These are phyloP conservation scores for Cryphonectria parasitica DNA, from an alignment of 2,329 filamentous ascomycete species.

Conservation along the genomic window DNA sequence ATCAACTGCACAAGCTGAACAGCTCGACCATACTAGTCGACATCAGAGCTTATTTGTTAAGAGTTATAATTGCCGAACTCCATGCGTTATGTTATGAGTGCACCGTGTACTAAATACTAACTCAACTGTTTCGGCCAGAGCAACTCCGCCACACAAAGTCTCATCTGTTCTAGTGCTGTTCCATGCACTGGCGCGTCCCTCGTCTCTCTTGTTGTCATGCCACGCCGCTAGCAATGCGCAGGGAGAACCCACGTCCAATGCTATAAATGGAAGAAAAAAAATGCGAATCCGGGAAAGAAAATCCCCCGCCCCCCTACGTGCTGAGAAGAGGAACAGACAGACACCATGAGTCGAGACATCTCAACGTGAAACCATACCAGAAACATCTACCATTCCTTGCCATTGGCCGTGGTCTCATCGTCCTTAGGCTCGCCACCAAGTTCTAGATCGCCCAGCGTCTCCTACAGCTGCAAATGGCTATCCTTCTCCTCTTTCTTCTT, in stretches of 20 bases:
- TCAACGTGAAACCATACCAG: not conserved
- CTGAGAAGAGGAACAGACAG: not conserved
- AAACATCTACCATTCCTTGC: not conserved
- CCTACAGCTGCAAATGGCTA: not conserved
- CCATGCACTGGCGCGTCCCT: not conserved
- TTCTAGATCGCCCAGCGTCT: not conserved
- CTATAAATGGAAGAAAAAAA: not conserved
- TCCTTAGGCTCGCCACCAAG: not conserved
- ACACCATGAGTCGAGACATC: not conserved
- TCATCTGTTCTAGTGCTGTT: slow-evolving; percentile 5
- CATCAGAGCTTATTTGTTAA: not conserved
- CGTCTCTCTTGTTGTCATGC: not conserved
- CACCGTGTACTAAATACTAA: slow-evolving; percentile 13
- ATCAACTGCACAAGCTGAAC: not conserved
- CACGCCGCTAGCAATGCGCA: not conserved
- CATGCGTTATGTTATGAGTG: slow-evolving; percentile 26
- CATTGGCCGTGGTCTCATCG: not conserved
- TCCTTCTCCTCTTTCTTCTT: not conserved
- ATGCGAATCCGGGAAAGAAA: not conserved
- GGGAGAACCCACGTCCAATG: not conserved
- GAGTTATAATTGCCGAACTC: slow-evolving; percentile 25
- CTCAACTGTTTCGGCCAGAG: not conserved
- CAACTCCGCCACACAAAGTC: not conserved
- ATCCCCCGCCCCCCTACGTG: not conserved
- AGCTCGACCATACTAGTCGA: not conserved